Evolutionary conservation across 31 red algal species (phyloP).

Genomic region (Odonthalia washingtoniensis): DNA sequence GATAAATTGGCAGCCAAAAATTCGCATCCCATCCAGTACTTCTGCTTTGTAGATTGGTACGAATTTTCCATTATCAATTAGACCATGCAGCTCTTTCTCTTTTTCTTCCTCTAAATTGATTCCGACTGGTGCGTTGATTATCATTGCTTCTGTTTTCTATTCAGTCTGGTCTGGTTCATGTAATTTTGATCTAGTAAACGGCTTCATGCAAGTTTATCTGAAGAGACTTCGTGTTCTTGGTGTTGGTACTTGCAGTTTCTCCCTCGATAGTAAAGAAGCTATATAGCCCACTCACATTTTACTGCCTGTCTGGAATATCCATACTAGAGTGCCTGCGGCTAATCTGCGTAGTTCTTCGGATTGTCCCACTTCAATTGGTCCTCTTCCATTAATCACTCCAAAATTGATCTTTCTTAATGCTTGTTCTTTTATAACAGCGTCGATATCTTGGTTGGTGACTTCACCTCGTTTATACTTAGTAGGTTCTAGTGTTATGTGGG

Average conservation of each 20-base stretch:
- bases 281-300: no score
- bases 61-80: no score
- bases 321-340: not conserved
- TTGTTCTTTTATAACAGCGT: constrained; percentile 22
- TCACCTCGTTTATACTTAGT: not conserved
- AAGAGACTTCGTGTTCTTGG: not conserved
- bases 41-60: no score
- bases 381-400: not conserved
- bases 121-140: no score
- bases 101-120: no score
- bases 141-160: no score
- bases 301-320: not conserved
- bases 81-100: no score
- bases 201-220: not conserved
- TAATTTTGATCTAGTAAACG: no score
- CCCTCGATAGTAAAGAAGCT: constrained; percentile 14
- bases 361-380: not conserved
- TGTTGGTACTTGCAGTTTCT: constrained; percentile 1
- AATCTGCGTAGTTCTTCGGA: not conserved
- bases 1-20: no score
- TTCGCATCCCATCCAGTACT: no score
- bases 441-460: not conserved
- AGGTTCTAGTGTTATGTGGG: not conserved
- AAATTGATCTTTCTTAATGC: not conserved
- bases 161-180: no score